These are phyloP conservation scores for Gliomastix tumulicola DNA, from an alignment of 2,329 filamentous ascomycete species.

Conservation along the genomic window DNA sequence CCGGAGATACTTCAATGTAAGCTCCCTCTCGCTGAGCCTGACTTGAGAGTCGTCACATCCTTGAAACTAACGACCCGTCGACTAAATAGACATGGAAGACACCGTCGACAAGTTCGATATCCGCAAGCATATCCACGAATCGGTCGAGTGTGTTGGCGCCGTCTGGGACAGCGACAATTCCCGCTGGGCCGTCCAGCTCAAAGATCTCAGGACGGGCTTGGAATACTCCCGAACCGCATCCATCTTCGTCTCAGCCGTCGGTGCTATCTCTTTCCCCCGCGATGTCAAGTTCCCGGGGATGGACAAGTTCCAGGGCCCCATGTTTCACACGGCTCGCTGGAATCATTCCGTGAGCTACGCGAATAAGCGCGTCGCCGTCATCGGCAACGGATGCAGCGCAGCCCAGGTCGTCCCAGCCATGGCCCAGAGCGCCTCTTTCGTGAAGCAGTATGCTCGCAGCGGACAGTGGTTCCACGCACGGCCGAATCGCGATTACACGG, in stretches of 20 bases:
- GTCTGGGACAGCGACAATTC: slow-evolving; percentile 9
- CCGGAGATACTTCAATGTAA: slow-evolving; percentile 23
- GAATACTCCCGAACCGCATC: slow-evolving; percentile 9
- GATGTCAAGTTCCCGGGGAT: slow-evolving; percentile 18
- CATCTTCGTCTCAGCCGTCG: slow-evolving; percentile 18
- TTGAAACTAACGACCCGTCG: too few species aligned
- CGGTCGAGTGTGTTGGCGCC: slow-evolving; percentile 12
- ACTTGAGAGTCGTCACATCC: too few species aligned
- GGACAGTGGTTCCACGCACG: slow-evolving; percentile 13
- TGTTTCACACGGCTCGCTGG: slow-evolving; percentile 27
- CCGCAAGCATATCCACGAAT: slow-evolving; percentile 11
- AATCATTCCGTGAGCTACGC: slow-evolving; percentile 15
- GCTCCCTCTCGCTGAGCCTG: too few species aligned
- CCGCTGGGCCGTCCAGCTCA: slow-evolving; percentile 11
- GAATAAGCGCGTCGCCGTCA: slow-evolving; percentile 23
- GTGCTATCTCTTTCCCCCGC: slow-evolving; percentile 15
- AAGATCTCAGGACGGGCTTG: slow-evolving; percentile 8
- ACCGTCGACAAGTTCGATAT: slow-evolving; percentile 9
- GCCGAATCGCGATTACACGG: slow-evolving; percentile 8
- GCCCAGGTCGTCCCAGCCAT: slow-evolving; percentile 26
- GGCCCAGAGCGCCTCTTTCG: slow-evolving; percentile 10
- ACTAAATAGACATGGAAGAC: slow-evolving; percentile 9
- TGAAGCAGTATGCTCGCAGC: slow-evolving; percentile 10
- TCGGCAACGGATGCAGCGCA: slow-evolving; percentile 27
- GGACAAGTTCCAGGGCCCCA: slow-evolving; percentile 20